A percentile compares a stretch with the other conserved stretches of the same genome.
These are phyloP conservation scores for Alternaria novae-zelandiae DNA, from an alignment of 2,329 filamentous ascomycete species.

Conservation along the genomic window DNA sequence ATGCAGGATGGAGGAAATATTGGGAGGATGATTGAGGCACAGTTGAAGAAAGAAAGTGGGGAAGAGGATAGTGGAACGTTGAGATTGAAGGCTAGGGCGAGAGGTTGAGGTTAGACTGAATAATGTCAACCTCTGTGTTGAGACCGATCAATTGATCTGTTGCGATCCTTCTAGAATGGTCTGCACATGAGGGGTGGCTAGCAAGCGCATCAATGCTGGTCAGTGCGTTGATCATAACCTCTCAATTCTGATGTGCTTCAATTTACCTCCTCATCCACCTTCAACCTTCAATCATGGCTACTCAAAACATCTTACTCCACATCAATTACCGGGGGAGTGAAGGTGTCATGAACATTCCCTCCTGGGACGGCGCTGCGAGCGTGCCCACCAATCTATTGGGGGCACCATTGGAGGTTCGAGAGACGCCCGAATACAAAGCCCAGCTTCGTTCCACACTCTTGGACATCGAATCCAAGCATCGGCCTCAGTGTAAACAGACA, in stretches of 20 bases:
- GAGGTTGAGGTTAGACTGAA: neutral
- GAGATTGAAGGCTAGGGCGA: constrained; percentile 27
- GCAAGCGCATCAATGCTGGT: neutral
- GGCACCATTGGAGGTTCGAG: neutral
- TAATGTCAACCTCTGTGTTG: neutral
- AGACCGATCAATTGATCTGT: neutral
- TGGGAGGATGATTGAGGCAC: constrained; percentile 36
- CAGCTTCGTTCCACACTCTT: neutral
- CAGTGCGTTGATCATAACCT: neutral
- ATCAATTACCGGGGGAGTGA: neutral
- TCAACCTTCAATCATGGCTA: neutral
- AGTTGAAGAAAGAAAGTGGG: constrained; percentile 37
- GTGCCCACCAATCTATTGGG: neutral
- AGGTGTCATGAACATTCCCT: neutral
- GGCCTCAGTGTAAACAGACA: neutral
- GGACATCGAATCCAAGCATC: neutral
- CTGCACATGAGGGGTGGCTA: neutral
- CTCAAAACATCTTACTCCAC: neutral
- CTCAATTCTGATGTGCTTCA: neutral
- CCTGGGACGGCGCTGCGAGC: neutral
- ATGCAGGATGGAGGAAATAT: constrained; percentile 31
- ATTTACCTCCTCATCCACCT: neutral
- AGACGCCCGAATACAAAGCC: neutral
- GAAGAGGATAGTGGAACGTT: constrained; percentile 32
- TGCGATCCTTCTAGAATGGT: neutral